Percentiles rank a stretch among this genome's conserved stretches.
These are phyloP conservation scores for Boletus speciosus DNA, from an alignment of 768 basidiomycete genomes.

Conservation along the genomic window DNA sequence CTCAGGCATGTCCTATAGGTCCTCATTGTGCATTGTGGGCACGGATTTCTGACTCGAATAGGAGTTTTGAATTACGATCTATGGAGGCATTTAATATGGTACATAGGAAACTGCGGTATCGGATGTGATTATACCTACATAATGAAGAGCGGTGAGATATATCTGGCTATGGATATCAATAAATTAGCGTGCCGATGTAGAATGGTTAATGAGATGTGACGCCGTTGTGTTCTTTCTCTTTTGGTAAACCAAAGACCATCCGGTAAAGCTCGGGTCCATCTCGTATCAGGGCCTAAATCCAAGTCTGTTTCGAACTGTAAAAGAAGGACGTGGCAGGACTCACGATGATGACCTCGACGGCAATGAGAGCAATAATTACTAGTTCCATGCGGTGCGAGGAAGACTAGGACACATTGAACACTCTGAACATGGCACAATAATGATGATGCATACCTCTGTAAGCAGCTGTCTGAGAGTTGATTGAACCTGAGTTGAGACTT, in stretches of 20 bases:
- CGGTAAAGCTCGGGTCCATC: constrained; percentile 77
- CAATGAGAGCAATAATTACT: constrained; percentile 91
- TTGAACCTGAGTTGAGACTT: constrained; percentile 53
- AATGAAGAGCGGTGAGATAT: constrained; percentile 7
- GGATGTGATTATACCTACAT: neutral
- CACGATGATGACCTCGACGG: constrained; percentile 92
- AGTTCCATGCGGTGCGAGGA: constrained; percentile 91
- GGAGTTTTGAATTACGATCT: neutral
- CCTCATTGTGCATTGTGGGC: neutral
- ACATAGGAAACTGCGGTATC: constrained; percentile 1
- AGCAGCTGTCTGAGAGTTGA: constrained; percentile 84
- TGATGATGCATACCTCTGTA: constrained; percentile 54
- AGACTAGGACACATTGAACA: constrained; percentile 47
- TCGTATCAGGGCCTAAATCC: constrained; percentile 61
- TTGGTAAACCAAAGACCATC: constrained; percentile 34
- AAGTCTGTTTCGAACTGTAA: neutral
- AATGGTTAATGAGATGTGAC: constrained; percentile 3
- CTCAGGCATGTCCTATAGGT: no score
- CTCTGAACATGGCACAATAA: neutral
- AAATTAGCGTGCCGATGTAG: neutral
- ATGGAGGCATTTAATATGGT: neutral
- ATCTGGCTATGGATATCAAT: neutral
- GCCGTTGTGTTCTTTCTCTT: constrained; percentile 6
- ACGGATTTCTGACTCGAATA: neutral
- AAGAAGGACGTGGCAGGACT: constrained; percentile 22